Percentiles rank a stretch among this genome's conserved stretches.
phyloP scores from a whole-genome alignment of 2,329 filamentous ascomycete species.

The Xylaria multiplex region DNA sequence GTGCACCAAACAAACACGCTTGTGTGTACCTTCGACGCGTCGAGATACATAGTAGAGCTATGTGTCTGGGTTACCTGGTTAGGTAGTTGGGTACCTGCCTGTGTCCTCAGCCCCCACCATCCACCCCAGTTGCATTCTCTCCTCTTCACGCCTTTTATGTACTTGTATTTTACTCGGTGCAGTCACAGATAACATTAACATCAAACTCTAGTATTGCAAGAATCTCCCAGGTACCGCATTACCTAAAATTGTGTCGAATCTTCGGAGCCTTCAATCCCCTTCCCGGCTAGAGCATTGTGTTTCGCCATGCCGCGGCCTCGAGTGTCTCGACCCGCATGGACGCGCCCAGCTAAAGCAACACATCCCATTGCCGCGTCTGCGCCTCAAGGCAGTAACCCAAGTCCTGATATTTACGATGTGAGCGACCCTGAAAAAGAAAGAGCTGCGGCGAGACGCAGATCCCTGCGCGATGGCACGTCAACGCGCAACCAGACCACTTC shows the following conservation, averaged over 20 bases:
- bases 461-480: constrained; percentile 37
- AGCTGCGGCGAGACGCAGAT: constrained; percentile 41
- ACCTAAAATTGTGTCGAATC: not conserved
- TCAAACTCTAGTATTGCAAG: not conserved
- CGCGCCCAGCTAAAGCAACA: constrained; percentile 42
- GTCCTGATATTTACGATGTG: constrained; percentile 49
- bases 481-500: constrained; percentile 31
- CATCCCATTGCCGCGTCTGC: constrained; percentile 23
- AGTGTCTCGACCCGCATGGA: constrained; percentile 43
- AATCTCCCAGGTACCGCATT: not conserved
- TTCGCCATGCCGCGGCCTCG: constrained; percentile 47
- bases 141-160: not conserved
- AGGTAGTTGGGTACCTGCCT: not conserved
- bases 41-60: constrained; percentile 8
- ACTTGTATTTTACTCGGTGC: constrained; percentile 18
- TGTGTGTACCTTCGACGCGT: constrained; percentile 39
- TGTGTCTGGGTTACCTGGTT: too few relatives aligned
- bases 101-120: constrained; percentile 28
- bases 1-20: constrained; percentile 41
- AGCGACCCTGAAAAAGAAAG: constrained; percentile 49
- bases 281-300: constrained; percentile 6
- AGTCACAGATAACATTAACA: constrained; percentile 12
- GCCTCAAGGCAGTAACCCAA: constrained; percentile 23
- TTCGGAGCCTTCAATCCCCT: not conserved
- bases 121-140: constrained; percentile 26